Evolutionary conservation across 2,329 filamentous ascomycete species (phyloP).

Genomic region (Geosmithia putterillii): DNA sequence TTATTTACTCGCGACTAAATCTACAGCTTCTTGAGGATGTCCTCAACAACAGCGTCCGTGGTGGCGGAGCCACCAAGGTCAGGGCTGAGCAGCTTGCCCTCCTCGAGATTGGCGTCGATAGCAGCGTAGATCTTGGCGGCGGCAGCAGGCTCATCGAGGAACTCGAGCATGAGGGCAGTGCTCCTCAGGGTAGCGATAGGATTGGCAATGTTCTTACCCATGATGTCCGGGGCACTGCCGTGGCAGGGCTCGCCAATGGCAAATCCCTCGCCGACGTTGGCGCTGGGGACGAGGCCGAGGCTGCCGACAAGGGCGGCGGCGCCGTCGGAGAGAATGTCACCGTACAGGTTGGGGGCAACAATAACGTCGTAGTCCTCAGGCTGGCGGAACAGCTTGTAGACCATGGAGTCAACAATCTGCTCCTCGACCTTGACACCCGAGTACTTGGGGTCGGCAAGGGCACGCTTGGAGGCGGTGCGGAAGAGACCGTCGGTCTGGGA

Average conservation of each 20-base stretch:
- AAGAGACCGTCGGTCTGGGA: conserved; percentile 95
- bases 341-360: conserved; percentile 94
- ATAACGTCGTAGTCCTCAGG: conserved; percentile 94
- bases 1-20: neutral
- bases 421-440: conserved; percentile 61
- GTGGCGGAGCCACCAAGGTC: conserved; percentile 81
- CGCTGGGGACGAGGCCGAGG: conserved; percentile 82
- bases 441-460: conserved; percentile 57
- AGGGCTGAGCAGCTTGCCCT: conserved; percentile 70
- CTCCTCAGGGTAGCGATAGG: conserved; percentile 90
- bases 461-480: conserved; percentile 63
- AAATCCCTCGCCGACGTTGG: conserved; percentile 89
- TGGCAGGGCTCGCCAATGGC: conserved; percentile 98
- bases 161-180: conserved; percentile 92
- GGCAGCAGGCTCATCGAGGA: conserved; percentile 75
- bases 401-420: conserved; percentile 98
- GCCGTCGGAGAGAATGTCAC: conserved; percentile 91
- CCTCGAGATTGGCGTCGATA: conserved; percentile 80
- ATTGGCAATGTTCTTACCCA: conserved; percentile 86
- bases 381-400: conserved; percentile 98
- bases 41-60: conserved; percentile 76
- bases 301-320: conserved; percentile 88
- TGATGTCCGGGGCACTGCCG: conserved; percentile 89
- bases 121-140: conserved; percentile 85
- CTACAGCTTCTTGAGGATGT: conserved; percentile 75